phyloP scores from a whole-genome alignment of 495 filamentous ascomycete species.

The Peziza echinospora region DNA sequence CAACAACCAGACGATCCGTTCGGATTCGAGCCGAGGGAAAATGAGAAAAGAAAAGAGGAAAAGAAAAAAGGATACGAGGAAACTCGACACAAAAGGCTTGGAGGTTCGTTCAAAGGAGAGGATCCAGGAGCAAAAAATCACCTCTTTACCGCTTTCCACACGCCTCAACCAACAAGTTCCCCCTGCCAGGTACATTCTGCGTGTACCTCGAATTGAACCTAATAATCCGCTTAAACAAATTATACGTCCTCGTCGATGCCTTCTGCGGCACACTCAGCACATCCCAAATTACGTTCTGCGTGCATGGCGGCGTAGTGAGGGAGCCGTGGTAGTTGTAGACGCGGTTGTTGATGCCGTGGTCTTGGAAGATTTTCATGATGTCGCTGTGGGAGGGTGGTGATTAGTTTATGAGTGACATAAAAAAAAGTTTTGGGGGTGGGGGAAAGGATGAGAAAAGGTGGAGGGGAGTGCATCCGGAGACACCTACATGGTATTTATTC shows the following conservation, averaged over 20 bases:
- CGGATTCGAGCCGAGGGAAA: no score
- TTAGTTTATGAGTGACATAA: no score
- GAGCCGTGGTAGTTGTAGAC: slow-evolving; percentile 34
- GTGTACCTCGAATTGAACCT: slow-evolving; percentile 43
- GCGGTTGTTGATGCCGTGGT: neutral
- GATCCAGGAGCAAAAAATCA: no score
- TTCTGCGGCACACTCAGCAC: slow-evolving; percentile 32
- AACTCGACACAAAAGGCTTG: no score
- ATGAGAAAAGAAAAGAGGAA: no score
- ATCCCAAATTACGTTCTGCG: slow-evolving; percentile 37
- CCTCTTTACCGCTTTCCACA: neutral
- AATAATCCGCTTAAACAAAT: slow-evolving; percentile 32
- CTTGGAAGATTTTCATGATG: slow-evolving; percentile 2
- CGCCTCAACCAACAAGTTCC: slow-evolving; percentile 27
- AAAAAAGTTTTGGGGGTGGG: no score
- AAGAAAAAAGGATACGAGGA: no score
- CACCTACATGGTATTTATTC: neutral
- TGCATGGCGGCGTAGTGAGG: slow-evolving; percentile 48
- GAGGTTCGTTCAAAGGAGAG: no score
- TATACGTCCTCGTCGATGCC: slow-evolving; percentile 31
- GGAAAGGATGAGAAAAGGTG: slow-evolving; percentile 7
- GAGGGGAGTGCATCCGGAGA: no score
- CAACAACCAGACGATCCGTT: no score
- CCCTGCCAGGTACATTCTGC: slow-evolving; percentile 32
- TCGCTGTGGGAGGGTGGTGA: no score